Evolutionary conservation across 1,139 yeast species (phyloP).

Genomic region (Diutina rugosa): DNA sequence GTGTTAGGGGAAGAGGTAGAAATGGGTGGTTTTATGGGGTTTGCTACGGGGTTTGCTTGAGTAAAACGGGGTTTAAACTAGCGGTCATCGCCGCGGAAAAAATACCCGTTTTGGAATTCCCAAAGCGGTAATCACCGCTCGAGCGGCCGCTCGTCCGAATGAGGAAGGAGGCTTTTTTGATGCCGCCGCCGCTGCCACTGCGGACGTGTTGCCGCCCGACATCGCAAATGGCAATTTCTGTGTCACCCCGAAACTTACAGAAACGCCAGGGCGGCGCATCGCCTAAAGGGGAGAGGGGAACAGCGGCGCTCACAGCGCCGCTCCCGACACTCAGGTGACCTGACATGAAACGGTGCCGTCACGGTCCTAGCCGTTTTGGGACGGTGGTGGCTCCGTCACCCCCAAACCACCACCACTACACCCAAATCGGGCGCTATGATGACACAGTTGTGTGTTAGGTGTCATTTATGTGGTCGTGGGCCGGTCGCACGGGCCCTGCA

Average conservation of each 20-base stretch:
- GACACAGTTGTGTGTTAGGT: too few species aligned
- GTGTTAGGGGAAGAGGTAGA: background rate
- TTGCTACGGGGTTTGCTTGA: background rate
- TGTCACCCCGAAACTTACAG: background rate
- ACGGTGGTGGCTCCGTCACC: too few species aligned
- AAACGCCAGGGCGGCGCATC: background rate
- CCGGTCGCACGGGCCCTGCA: background rate
- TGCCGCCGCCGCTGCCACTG: background rate
- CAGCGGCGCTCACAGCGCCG: background rate
- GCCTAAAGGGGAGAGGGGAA: background rate
- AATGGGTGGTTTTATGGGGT: background rate
- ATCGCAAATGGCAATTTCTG: background rate
- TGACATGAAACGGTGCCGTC: too few species aligned
- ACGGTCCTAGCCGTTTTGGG: too few species aligned
- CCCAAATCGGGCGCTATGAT: too few species aligned
- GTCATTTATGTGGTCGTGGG: too few species aligned
- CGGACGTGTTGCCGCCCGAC: background rate
- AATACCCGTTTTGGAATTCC: background rate
- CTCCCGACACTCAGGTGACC: too few species aligned
- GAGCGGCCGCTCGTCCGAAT: background rate
- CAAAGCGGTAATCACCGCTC: background rate
- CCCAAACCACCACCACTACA: too few species aligned
- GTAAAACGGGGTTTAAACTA: background rate
- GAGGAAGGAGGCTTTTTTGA: background rate
- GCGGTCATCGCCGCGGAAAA: background rate